Conservation (phyloP, 2,329 filamentous ascomycete genomes). For the Diaporthe aspalathi region DNA sequence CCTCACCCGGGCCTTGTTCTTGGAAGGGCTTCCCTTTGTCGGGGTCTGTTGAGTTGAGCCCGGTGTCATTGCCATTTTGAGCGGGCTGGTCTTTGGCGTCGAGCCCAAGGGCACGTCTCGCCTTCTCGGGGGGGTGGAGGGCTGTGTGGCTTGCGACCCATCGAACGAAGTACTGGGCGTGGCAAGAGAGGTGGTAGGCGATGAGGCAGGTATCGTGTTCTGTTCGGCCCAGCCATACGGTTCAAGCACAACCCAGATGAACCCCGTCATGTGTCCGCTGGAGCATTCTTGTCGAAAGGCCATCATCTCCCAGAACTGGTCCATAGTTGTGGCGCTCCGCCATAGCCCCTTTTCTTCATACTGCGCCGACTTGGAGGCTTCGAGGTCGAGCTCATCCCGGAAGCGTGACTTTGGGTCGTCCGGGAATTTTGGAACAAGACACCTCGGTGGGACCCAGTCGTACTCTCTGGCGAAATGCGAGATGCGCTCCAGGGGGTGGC, state of each 20-base stretch:
- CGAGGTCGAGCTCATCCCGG: constrained; percentile 88
- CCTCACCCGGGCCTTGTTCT: constrained; percentile 45
- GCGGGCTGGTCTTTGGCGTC: constrained; percentile 44
- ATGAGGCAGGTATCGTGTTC: constrained; percentile 39
- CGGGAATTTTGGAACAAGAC: constrained; percentile 88
- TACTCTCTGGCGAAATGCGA: constrained; percentile 71
- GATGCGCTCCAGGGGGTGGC: constrained; percentile 75
- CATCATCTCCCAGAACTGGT: constrained; percentile 99
- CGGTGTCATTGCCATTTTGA: constrained; percentile 45
- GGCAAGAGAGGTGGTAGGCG: constrained; percentile 39
- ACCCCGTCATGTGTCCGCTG: constrained; percentile 90
- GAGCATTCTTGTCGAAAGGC: constrained; percentile 96
- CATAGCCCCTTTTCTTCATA: constrained; percentile 74
- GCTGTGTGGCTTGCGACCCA: constrained; percentile 38
- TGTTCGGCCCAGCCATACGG: constrained; percentile 47
- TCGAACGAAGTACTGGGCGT: constrained; percentile 48
- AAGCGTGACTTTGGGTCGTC: constrained; percentile 96
- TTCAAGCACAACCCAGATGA: constrained; percentile 92
- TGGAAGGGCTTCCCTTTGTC: constrained; percentile 39
- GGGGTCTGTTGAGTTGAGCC: constrained; percentile 49
- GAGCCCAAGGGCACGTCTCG: constrained; percentile 38
- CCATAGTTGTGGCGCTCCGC: constrained; percentile 84
- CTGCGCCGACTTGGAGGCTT: constrained; percentile 69
- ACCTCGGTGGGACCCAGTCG: constrained; percentile 77
- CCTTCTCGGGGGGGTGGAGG: constrained; percentile 49